These are phyloP conservation scores for Fusarium multiceps DNA, from an alignment of 2,329 filamentous ascomycete species.

Conservation along the genomic window DNA sequence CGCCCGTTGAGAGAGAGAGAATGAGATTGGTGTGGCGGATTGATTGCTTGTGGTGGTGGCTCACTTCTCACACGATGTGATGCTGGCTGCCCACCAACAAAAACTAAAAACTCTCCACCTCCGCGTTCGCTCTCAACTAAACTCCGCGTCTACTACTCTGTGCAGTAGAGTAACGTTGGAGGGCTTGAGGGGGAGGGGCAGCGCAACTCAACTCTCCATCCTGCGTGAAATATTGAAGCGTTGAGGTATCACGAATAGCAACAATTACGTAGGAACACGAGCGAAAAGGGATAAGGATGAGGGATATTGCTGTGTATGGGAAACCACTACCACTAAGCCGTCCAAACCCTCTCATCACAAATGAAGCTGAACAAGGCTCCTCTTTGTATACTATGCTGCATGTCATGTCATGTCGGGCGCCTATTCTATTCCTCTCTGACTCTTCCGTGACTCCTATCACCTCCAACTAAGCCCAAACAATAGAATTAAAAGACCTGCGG, in stretches of 20 bases:
- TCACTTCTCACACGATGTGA: conserved; percentile 24
- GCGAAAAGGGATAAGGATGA: conserved; percentile 36
- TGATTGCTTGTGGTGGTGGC: conserved; percentile 26
- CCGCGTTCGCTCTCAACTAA: neutral
- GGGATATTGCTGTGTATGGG: conserved; percentile 32
- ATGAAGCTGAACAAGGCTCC: conserved; percentile 18
- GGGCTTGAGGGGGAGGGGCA: conserved; percentile 12
- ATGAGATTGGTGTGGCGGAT: conserved; percentile 19
- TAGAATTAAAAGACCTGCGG: conserved; percentile 20
- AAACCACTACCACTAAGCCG: conserved; percentile 5
- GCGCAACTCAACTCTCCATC: neutral
- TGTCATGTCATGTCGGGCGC: conserved; percentile 22
- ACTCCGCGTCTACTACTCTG: conserved; percentile 2
- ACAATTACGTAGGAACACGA: conserved; percentile 37
- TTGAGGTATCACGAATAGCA: conserved; percentile 20
- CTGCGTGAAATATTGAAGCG: conserved; percentile 28
- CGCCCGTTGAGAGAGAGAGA: neutral
- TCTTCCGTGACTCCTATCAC: conserved; percentile 7
- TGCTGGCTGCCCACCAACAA: conserved; percentile 19
- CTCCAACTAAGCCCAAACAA: neutral
- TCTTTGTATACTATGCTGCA: conserved; percentile 16
- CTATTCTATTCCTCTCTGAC: conserved; percentile 14
- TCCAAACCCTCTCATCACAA: neutral
- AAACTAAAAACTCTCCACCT: neutral
- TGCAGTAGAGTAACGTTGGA: neutral